phyloP scores from a whole-genome alignment of 2,329 filamentous ascomycete genomes.

The Aspergillus chevalieri region DNA sequence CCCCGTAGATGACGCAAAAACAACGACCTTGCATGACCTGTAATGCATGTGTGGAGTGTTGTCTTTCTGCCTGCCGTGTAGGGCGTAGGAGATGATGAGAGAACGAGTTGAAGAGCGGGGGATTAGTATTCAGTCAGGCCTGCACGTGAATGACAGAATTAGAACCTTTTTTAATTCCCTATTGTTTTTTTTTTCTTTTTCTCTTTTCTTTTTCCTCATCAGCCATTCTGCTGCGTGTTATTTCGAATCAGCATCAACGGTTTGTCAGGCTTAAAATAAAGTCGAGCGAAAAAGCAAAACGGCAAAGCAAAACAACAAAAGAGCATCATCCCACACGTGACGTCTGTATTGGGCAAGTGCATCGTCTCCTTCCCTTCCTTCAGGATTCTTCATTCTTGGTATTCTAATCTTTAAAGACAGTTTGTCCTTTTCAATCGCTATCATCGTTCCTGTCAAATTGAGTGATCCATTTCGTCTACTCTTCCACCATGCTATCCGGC shows the following conservation, averaged over 20 bases:
- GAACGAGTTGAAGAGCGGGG: no score
- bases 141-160: no score
- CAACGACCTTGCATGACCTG: no score
- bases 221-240: background rate
- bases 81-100: no score
- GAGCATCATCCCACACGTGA: slow-evolving; percentile 15
- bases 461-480: background rate
- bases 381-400: slow-evolving; percentile 1
- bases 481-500: slow-evolving; percentile 14
- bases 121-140: no score
- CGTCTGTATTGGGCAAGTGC: slow-evolving; percentile 7
- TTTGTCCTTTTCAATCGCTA: background rate
- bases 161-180: no score
- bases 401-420: slow-evolving; percentile 1
- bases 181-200: no score
- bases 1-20: no score
- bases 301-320: slow-evolving; percentile 1
- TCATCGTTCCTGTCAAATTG: background rate
- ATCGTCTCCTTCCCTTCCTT: slow-evolving; percentile 5
- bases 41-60: no score
- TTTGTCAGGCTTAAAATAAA: background rate
- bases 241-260: background rate
- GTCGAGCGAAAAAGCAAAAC: background rate
- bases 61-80: no score
- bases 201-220: background rate